These are phyloP conservation scores for Podaxis carcinomalis DNA, from an alignment of 768 basidiomycete genomes.

Conservation along the genomic window DNA sequence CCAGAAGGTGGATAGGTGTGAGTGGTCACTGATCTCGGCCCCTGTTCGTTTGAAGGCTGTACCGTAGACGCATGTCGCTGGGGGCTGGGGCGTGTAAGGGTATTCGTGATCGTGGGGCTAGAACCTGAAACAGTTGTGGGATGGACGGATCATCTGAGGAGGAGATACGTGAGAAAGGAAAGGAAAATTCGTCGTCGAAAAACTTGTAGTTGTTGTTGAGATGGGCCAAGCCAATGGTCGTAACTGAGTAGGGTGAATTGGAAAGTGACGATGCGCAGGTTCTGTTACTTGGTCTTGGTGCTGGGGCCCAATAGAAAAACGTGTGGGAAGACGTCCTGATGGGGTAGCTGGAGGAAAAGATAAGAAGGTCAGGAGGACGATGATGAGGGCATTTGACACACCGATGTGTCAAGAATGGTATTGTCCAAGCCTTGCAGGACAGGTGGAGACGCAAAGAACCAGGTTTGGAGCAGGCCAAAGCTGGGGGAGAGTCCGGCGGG, in stretches of 20 bases:
- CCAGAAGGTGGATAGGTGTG: neutral
- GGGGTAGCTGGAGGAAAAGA: neutral
- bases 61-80: no score
- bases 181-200: neutral
- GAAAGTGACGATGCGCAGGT: neutral
- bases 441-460: neutral
- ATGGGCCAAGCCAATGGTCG: neutral
- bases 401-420: neutral
- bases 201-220: neutral
- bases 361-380: constrained; percentile 4
- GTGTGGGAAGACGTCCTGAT: constrained; percentile 5
- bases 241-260: neutral
- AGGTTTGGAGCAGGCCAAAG: neutral
- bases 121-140: neutral
- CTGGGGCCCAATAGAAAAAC: constrained; percentile 4
- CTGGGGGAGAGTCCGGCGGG: neutral
- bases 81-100: neutral
- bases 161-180: neutral
- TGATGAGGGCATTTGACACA: neutral
- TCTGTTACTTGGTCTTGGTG: neutral
- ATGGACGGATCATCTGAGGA: neutral
- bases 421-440: neutral
- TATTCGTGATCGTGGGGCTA: neutral
- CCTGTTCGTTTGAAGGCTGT: neutral
- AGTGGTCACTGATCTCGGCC: neutral